phyloP scores from a whole-genome alignment of 805 yeast genomes.

The Hanseniaspora jakobsenii region DNA sequence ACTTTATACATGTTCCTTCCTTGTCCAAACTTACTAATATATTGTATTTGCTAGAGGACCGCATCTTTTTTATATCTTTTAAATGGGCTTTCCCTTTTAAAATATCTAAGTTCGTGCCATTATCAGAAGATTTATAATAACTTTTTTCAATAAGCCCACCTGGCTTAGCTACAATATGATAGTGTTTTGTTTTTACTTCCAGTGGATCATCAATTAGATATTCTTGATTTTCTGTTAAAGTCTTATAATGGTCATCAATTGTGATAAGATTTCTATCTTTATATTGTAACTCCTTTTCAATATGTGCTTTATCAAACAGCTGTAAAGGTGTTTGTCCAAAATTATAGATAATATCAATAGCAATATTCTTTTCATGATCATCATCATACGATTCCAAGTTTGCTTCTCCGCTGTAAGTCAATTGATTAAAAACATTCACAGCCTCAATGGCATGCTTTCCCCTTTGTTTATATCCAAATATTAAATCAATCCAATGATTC shows the following conservation, averaged over 20 bases:
- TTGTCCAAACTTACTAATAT: conserved; percentile 43
- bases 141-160: conserved; percentile 16
- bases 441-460: conserved; percentile 58
- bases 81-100: background rate
- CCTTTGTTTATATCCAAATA: conserved; percentile 70
- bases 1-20: conserved; percentile 31
- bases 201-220: too few relatives aligned
- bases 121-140: background rate
- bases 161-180: conserved; percentile 21
- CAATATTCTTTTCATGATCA: conserved; percentile 59
- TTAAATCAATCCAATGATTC: conserved; percentile 74
- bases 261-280: conserved; percentile 3
- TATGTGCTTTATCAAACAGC: conserved; percentile 59
- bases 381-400: conserved; percentile 63
- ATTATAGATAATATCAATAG: conserved; percentile 76
- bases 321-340: conserved; percentile 85
- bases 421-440: conserved; percentile 68
- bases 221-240: background rate
- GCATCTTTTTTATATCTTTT: conserved; percentile 32
- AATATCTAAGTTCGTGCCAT: background rate
- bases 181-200: conserved; percentile 14
- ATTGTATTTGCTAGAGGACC: conserved; percentile 42
- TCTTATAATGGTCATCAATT: conserved; percentile 18
- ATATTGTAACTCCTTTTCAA: conserved; percentile 25
- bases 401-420: conserved; percentile 76